Evolutionary conservation across 495 filamentous ascomycete species (phyloP), one percentile per base, ranked within the genome.

Genomic region (Aspergillus panamensis): DNA sequence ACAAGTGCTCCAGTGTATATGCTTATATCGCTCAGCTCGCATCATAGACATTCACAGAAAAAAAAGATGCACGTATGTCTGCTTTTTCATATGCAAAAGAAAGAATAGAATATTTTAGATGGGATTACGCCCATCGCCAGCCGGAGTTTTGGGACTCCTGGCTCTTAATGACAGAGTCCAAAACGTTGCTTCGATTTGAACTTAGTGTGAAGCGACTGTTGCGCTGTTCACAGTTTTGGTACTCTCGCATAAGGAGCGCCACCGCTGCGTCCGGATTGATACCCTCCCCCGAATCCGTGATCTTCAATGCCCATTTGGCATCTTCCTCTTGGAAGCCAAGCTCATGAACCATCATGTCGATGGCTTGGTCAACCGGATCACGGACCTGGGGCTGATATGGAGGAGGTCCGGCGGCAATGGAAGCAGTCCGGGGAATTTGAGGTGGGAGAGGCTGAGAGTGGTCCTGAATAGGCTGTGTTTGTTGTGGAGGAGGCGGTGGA

Each of bases 361-460:
- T 77, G 6, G 80, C 80, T 12, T 71, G 72, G 52, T 82, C 80
- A 17, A 79, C 78, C 5, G 80, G 80, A 52, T 82, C 80, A 21
- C 72, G 69, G n/a, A 82, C 71, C 53, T 79, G 78, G 0, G 75
- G 76, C 12, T 65, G 59, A 16, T 54, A 51, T 7, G 25, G 43
- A 33, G 61, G 64, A 21, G 57, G 59, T 13, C 3, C 13, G 48
- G 48, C 31, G 44, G 44, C 29, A 30, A 43, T 14, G 7, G n/a
- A 19, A 45, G 20, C 17, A 21, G 42, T 13, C 12, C 9, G 42
- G 16, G 42, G 35, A 39, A n/a, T 10, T 39, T 3, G 14, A 19
- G 16, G 48, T 39, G 47, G 14, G 29, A 30, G 6, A 51, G 53
- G 16, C 25, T 35, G 8, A 51, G 44, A 10, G 29, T 63, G 13